These are phyloP conservation scores for Microbotryum lychnidis-dioicae DNA, from an alignment of 1,284 basidiomycete species.

Conservation along the genomic window DNA sequence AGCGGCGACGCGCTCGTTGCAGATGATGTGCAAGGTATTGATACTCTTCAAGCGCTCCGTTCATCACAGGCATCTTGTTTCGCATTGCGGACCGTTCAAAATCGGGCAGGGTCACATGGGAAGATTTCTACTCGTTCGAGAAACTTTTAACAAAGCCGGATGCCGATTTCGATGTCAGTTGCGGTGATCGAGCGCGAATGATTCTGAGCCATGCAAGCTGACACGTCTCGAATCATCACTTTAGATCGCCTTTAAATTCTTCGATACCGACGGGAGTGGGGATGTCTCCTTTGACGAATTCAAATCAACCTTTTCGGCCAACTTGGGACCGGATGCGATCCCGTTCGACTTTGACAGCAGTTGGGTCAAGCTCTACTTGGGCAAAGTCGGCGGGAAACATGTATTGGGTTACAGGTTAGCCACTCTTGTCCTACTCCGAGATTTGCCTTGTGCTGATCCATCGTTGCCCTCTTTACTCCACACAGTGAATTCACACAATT, in stretches of 20 bases:
- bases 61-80: constrained; percentile 49
- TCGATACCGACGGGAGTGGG: constrained; percentile 82
- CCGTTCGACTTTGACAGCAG: constrained; percentile 93
- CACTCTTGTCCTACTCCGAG: neutral
- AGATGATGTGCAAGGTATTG: constrained; percentile 15
- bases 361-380: constrained; percentile 89
- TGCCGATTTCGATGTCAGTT: constrained; percentile 30
- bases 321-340: constrained; percentile 68
- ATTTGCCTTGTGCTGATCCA: neutral
- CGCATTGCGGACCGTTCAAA: constrained; percentile 74
- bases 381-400: constrained; percentile 77
- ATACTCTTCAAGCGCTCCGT: neutral
- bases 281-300: constrained; percentile 87
- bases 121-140: constrained; percentile 90
- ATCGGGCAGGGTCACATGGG: constrained; percentile 76
- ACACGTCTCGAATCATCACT: constrained; percentile 47
- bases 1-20: neutral
- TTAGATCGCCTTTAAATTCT: constrained; percentile 88
- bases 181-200: constrained; percentile 33
- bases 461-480: constrained; percentile 6
- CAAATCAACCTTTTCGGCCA: constrained; percentile 76
- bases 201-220: constrained; percentile 51
- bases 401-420: constrained; percentile 73
- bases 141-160: constrained; percentile 59
- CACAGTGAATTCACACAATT: constrained; percentile 88